Conservation (phyloP, 2,329 filamentous ascomycete genomes). For the Ophiostoma angusticollis region DNA sequence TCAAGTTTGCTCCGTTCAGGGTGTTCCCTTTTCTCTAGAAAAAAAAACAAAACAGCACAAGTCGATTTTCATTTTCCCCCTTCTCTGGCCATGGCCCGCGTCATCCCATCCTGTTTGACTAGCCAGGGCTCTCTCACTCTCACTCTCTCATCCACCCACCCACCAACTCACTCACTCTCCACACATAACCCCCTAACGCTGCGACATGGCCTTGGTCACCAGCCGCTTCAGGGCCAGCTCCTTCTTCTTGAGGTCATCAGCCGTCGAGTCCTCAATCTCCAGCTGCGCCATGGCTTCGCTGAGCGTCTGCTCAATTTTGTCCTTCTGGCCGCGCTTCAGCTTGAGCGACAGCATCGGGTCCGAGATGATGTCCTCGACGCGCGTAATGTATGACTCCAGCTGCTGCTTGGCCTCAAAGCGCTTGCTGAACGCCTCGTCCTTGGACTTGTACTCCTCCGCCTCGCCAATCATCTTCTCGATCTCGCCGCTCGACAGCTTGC, state of each 20-base stretch:
- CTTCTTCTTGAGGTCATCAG: slow-evolving; percentile 99
- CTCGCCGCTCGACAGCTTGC: slow-evolving; percentile 87
- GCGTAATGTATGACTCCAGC: slow-evolving; percentile 96
- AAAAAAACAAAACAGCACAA: slow-evolving; percentile 4
- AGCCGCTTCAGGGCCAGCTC: slow-evolving; percentile 95
- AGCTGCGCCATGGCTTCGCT: slow-evolving; percentile 96
- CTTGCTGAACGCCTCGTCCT: slow-evolving; percentile 98
- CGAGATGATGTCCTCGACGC: slow-evolving; percentile 96
- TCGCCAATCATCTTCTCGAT: slow-evolving; percentile 98
- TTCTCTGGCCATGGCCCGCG: not conserved
- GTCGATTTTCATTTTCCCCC: slow-evolving; percentile 1
- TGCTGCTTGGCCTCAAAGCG: slow-evolving; percentile 98
- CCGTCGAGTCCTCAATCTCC: slow-evolving; percentile 81
- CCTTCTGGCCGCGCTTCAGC: slow-evolving; percentile 98
- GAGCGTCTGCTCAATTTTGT: slow-evolving; percentile 96
- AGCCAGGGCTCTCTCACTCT: no score
- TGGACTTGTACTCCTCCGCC: slow-evolving; percentile 96
- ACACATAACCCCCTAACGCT: slow-evolving; percentile 48
- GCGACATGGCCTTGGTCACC: slow-evolving; percentile 96
- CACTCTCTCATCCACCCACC: no score
- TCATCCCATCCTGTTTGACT: no score
- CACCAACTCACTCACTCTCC: not conserved
- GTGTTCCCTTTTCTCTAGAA: slow-evolving; percentile 4
- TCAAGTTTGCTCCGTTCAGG: not conserved
- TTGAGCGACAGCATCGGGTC: slow-evolving; percentile 93